Evolutionary conservation across 2,329 filamentous ascomycete genomes (phyloP).

Genomic region (Didymosphaeria variabile): DNA sequence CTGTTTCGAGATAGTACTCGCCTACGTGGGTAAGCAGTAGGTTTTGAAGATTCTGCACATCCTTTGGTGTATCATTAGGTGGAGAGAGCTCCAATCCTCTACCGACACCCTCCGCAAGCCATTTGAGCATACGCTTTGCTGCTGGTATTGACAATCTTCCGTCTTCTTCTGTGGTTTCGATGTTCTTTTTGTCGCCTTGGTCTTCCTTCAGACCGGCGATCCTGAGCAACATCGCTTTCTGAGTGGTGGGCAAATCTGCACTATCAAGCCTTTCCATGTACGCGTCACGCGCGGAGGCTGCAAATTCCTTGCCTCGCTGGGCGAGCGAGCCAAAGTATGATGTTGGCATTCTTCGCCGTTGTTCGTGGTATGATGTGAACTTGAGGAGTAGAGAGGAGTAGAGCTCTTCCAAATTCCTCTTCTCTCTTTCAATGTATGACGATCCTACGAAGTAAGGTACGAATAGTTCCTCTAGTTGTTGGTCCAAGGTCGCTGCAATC

Average conservation of each 20-base stretch:
- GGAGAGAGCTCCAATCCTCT: constrained; percentile 90
- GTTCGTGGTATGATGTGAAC: constrained; percentile 92
- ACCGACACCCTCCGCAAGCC: constrained; percentile 94
- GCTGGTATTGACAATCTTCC: constrained; percentile 82
- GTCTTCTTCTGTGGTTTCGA: constrained; percentile 90
- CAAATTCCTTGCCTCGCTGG: constrained; percentile 86
- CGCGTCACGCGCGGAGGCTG: constrained; percentile 87
- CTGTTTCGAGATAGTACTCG: constrained; percentile 76
- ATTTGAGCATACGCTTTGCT: constrained; percentile 97
- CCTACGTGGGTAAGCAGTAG: constrained; percentile 88
- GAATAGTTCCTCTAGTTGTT: constrained; percentile 72
- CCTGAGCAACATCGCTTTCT: constrained; percentile 88
- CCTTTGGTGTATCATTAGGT: constrained; percentile 88
- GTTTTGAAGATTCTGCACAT: constrained; percentile 84
- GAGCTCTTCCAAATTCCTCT: constrained; percentile 76
- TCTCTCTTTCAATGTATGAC: constrained; percentile 72
- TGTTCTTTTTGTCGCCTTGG: constrained; percentile 80
- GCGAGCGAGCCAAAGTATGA: constrained; percentile 93
- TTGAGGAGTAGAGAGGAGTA: constrained; percentile 95
- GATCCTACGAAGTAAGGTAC: constrained; percentile 72
- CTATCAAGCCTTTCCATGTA: constrained; percentile 91
- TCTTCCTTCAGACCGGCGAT: constrained; percentile 84
- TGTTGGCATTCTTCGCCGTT: constrained; percentile 85
- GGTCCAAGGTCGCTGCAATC: constrained; percentile 75
- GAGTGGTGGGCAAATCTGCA: constrained; percentile 84